Evolutionary conservation across 441 rosid genomes (phyloP), one percentile per base, ranked within the genome.

Genomic region (Melastoma candidum): DNA sequence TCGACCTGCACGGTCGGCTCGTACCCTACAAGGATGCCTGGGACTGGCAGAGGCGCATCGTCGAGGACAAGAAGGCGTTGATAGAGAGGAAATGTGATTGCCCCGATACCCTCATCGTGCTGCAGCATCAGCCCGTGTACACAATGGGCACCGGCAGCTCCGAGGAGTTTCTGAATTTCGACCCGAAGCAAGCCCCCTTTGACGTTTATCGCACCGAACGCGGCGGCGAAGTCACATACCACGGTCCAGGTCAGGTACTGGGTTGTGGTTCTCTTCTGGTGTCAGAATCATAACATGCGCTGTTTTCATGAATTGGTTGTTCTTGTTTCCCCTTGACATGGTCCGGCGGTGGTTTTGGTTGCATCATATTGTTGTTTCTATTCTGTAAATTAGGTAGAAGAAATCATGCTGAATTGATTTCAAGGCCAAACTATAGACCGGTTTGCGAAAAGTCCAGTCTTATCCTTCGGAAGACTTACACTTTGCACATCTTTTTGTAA

Each of bases 211-310:
- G 84, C 63, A 85, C 89, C 2, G 92, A 92, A 49, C 79, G 95
- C 44, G 95, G 95, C 32, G 98, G 98, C 24, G 96, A 83, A 68
- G 90, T 85, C 68, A 87, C 98, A 11, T 85, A 87, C 70, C 94
- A 87, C 59, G 96, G 96, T 2, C 96, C 98, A 68, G 96, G 90
- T 17, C 96, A 85, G 89, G 98, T 87, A 78, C 8, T 46, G 44
- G 39, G 12, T 25, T 44, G 12, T 32, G n/a, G 39, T 50, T 12
- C 24, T 29, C 41, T 36, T 36, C 41, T 36, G 41, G 41, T 36
- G 41, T 36, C 41, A 36, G 41, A 36, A 36, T 6, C 6, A 9
- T 2, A 36, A 4, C 41, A 36, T 36, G 41, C 8, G 8, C 41
- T 4, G 41, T 36, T 36, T 9, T 36, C 8, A 9, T 17, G 41